Conservation (phyloP, 345 rosid genomes). For the Gossypium ekmanianum region DNA sequence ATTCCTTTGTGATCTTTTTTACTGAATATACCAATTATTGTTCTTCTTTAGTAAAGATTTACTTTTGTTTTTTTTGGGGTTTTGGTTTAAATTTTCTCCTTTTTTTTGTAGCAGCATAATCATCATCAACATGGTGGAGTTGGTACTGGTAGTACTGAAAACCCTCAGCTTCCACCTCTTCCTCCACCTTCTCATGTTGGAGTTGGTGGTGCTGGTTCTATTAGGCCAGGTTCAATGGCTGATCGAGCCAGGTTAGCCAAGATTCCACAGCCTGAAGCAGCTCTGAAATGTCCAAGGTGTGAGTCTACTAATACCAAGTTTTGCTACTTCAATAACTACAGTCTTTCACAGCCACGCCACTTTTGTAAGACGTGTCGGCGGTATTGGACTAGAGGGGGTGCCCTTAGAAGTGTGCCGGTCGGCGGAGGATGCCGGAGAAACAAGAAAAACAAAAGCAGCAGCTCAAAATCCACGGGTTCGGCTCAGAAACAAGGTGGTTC, state of each 20-base stretch:
- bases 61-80: neutral
- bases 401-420: constrained; percentile 69
- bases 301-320: constrained; percentile 74
- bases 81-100: neutral
- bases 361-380: constrained; percentile 79
- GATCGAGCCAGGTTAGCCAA: constrained; percentile 69
- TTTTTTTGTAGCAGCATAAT: constrained; percentile 39
- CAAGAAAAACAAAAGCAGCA: constrained; percentile 53
- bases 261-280: constrained; percentile 50
- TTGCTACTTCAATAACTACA: constrained; percentile 83
- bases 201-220: constrained; percentile 27
- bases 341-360: constrained; percentile 73
- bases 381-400: constrained; percentile 81
- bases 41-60: constrained; percentile 15
- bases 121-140: constrained; percentile 22
- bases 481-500: constrained; percentile 33
- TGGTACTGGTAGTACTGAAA: constrained; percentile 25
- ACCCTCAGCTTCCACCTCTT: constrained; percentile 42
- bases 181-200: constrained; percentile 29
- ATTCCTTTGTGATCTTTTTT: constrained; percentile 37
- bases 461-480: constrained; percentile 33
- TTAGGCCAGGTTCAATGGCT: constrained; percentile 67
- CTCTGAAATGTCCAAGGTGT: constrained; percentile 72
- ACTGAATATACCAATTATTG: constrained; percentile 42
- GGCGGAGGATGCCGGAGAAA: constrained; percentile 76